These are phyloP conservation scores for Cordia subcordata DNA, from an alignment of 257 asterid genomes.

Conservation along the genomic window DNA sequence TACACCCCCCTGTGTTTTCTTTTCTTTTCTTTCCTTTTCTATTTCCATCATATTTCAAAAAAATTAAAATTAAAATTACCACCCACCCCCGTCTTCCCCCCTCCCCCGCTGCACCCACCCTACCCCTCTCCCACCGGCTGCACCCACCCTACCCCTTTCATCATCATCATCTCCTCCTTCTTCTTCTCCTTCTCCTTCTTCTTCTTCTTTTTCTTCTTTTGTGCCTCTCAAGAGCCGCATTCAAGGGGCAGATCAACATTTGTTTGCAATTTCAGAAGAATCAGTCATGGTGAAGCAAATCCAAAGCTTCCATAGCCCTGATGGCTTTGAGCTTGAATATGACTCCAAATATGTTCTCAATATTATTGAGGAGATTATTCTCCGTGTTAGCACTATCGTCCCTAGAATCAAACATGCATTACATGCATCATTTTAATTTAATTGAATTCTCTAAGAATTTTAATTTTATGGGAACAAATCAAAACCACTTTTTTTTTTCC, in stretches of 20 bases:
- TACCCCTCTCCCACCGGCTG: too few relatives aligned
- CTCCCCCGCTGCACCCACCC: too few relatives aligned
- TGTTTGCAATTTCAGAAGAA: constrained; percentile 45
- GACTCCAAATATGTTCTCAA: constrained; percentile 50
- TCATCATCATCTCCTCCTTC: too few relatives aligned
- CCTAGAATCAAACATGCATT: constrained; percentile 15
- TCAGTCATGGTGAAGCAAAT: constrained; percentile 48
- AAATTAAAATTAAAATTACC: too few relatives aligned
- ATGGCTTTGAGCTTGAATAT: constrained; percentile 44
- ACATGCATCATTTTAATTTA: neutral
- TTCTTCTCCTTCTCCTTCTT: too few relatives aligned
- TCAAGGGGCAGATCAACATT: constrained; percentile 36
- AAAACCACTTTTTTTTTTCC: neutral
- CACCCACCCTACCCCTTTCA: too few relatives aligned
- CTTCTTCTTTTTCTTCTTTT: too few relatives aligned
- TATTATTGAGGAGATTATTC: constrained; percentile 57
- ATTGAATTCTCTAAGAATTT: neutral
- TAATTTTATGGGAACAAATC: neutral
- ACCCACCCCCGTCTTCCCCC: too few relatives aligned
- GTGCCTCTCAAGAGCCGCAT: constrained; percentile 15
- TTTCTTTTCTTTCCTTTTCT: too few relatives aligned
- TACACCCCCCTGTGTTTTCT: too few relatives aligned
- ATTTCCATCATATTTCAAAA: too few relatives aligned
- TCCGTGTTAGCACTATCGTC: constrained; percentile 30
- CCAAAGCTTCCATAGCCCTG: constrained; percentile 43